These are phyloP conservation scores for Delitschia confertaspora DNA, from an alignment of 495 filamentous ascomycete species.

Conservation along the genomic window DNA sequence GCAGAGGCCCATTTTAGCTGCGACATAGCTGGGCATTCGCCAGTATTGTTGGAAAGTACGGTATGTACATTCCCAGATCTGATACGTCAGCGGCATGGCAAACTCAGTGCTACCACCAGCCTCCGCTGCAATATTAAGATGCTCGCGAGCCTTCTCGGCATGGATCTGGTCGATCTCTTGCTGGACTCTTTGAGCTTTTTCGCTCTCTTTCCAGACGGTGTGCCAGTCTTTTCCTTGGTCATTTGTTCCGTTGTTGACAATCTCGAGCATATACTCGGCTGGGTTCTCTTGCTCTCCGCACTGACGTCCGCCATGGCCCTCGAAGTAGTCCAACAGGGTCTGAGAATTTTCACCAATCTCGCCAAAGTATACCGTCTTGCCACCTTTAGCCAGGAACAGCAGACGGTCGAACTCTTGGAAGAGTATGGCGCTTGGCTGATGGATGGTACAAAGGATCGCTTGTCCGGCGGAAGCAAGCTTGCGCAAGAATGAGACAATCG, in stretches of 20 bases:
- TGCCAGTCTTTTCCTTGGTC: constrained; percentile 7
- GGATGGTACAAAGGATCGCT: constrained; percentile 85
- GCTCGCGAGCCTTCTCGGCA: constrained; percentile 5
- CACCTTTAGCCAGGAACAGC: constrained; percentile 67
- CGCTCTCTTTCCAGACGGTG: constrained; percentile 39
- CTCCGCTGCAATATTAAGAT: constrained; percentile 28
- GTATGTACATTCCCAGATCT: constrained; percentile 45
- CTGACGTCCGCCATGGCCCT: constrained; percentile 59
- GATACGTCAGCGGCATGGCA: constrained; percentile 34
- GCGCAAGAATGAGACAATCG: constrained; percentile 67
- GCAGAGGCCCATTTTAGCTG: constrained; percentile 53
- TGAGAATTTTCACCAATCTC: constrained; percentile 72
- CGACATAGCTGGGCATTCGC: constrained; percentile 77
- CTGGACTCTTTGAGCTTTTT: constrained; percentile 30
- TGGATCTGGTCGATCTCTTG: constrained; percentile 49
- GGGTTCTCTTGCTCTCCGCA: constrained; percentile 71
- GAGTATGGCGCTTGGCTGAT: constrained; percentile 83
- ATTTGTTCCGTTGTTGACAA: constrained; percentile 5
- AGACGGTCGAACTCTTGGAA: constrained; percentile 87
- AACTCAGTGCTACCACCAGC: constrained; percentile 28
- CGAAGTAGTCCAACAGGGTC: constrained; percentile 66
- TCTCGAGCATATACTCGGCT: constrained; percentile 90
- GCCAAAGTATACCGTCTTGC: constrained; percentile 81
- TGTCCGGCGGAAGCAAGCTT: constrained; percentile 78
- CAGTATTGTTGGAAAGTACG: constrained; percentile 83